phyloP scores from a whole-genome alignment of 2,329 filamentous ascomycete species.

The Xylariales sp. region DNA sequence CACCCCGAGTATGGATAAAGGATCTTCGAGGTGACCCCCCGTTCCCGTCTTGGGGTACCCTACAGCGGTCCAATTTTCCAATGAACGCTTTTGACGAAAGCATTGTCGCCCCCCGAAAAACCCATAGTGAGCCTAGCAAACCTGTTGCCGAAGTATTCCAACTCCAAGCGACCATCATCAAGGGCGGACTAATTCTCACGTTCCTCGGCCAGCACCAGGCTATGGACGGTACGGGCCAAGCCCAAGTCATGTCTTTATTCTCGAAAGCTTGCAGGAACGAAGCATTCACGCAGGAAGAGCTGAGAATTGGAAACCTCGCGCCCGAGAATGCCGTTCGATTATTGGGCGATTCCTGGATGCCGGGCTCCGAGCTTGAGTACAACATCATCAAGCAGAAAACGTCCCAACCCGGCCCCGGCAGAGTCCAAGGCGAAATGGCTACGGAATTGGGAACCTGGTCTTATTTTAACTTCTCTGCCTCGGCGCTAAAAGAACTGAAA shows the following conservation, averaged over 20 bases:
- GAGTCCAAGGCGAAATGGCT: not conserved
- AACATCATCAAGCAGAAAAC: constrained; percentile 18
- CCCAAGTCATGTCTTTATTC: constrained; percentile 55
- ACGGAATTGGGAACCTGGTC: not conserved
- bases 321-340: constrained; percentile 31
- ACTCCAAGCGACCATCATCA: constrained; percentile 58
- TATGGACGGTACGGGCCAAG: constrained; percentile 59
- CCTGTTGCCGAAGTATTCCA: constrained; percentile 50
- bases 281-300: constrained; percentile 16
- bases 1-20: constrained; percentile 20
- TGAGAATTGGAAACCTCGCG: constrained; percentile 37
- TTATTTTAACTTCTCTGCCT: not conserved
- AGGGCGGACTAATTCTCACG: constrained; percentile 57
- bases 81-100: constrained; percentile 41
- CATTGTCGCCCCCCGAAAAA: constrained; percentile 53
- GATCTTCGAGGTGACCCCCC: constrained; percentile 8
- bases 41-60: constrained; percentile 12
- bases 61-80: not conserved
- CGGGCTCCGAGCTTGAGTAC: constrained; percentile 23
- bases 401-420: constrained; percentile 17
- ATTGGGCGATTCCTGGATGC: constrained; percentile 8
- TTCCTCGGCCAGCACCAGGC: constrained; percentile 56
- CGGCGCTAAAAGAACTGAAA: not conserved
- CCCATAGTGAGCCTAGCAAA: constrained; percentile 32
- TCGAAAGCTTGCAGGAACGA: constrained; percentile 53